Evolutionary conservation across 257 asterid genomes (phyloP), one percentile per base, ranked within the genome.

Genomic region (Thymus mandschuricus): DNA sequence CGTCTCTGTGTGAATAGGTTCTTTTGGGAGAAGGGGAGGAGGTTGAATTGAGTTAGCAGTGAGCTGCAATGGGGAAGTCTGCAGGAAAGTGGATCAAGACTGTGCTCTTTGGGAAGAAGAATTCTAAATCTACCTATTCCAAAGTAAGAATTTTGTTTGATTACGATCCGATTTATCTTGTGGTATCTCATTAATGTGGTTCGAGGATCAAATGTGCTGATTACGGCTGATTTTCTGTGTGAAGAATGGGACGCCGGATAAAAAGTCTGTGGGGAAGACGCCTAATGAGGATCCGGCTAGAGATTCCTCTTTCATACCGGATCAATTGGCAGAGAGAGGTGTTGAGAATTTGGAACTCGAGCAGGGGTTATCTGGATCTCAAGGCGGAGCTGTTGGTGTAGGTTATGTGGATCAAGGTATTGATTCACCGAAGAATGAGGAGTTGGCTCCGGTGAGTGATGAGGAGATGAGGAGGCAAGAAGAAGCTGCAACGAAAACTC

Each of bases 71-170:
- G 98, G 96, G 98, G 76, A 93, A 91, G 82, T 95, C 99, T 83
- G 96, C 99, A 0, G 97, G 84, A 71, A 95, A 86, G 73, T 95
- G 99, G 99, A 89, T 95, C 86, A 95, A 92, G 83, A 71, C 89
- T 28, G 92, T 89, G 27, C 99, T 95, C 71, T 92, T 89, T n/a
- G 96, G 99, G 66, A 95, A 92, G 88, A 95, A 95, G 78, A 58
- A 83, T 54, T 84, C 99, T 11, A 89, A 87, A 76, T 79, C 98
- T 34, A 82, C 54, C 63, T 85, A 80, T 73, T 83, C 96, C 75
- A 91, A 86, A 77, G 99, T 89, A 84, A 85, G 96, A 60, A 66
- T 48, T 62, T 33, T 29, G 28, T 50, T 21, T 29, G 58, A 74
- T 41, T 73, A 6, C 50, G 66, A 52, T 62, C 21, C 50, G 61